Conservation (phyloP, 1,139 yeast species). For the Kurtzmaniella quercitrusa region DNA sequence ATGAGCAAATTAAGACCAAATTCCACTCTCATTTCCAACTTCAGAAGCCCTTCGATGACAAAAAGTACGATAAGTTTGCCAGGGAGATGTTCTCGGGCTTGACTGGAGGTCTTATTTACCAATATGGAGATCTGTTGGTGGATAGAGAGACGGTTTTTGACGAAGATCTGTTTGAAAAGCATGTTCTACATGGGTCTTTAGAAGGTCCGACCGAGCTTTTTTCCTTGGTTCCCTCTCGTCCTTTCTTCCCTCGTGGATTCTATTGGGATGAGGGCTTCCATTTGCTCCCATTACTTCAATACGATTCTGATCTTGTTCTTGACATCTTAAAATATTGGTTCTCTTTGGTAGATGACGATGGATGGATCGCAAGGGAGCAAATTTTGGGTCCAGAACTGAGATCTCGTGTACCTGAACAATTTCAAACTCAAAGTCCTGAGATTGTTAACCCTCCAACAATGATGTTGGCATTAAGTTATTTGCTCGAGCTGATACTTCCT, state of each 20-base stretch:
- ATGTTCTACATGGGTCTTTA: conserved; percentile 44
- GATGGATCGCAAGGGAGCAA: conserved; percentile 97
- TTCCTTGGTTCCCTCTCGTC: conserved; percentile 85
- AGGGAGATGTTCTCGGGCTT: conserved; percentile 77
- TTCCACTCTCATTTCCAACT: conserved; percentile 55
- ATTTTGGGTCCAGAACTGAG: conserved; percentile 91
- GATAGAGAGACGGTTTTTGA: conserved; percentile 69
- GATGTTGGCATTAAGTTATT: conserved; percentile 70
- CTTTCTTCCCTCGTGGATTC: conserved; percentile 94
- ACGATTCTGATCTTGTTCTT: conserved; percentile 79
- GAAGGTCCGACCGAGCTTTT: conserved; percentile 75
- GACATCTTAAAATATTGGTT: conserved; percentile 90
- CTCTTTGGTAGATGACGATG: conserved; percentile 75
- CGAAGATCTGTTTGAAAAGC: conserved; percentile 59
- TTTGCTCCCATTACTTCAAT: conserved; percentile 73
- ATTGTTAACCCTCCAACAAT: conserved; percentile 96
- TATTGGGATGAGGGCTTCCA: conserved; percentile 99
- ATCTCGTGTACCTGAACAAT: conserved; percentile 82
- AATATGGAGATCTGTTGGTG: conserved; percentile 82
- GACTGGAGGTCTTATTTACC: conserved; percentile 86
- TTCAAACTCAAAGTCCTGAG: conserved; percentile 81
- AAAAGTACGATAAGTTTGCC: conserved; percentile 56
- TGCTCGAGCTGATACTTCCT: conserved; percentile 44
- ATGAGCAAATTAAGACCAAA: conserved; percentile 46
- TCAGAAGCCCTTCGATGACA: conserved; percentile 49